These are phyloP conservation scores for Penicillium argentinense DNA, from an alignment of 495 filamentous ascomycete species.

Conservation along the genomic window DNA sequence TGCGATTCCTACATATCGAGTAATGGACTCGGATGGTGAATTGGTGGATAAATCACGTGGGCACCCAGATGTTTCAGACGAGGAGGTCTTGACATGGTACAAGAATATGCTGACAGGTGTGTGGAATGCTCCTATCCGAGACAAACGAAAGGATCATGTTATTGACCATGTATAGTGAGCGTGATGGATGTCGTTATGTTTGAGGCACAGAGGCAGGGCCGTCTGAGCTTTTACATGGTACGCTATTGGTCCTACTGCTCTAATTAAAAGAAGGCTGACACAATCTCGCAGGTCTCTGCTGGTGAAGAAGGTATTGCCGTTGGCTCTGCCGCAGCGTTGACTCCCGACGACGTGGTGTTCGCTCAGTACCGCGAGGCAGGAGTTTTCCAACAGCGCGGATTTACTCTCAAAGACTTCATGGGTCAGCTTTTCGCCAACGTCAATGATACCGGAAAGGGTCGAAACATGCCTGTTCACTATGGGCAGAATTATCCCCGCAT, in stretches of 20 bases:
- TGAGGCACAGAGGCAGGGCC: slow-evolving; percentile 77
- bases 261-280: background rate
- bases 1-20: slow-evolving; percentile 82
- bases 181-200: slow-evolving; percentile 96
- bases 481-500: slow-evolving; percentile 80
- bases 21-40: slow-evolving; percentile 78
- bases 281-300: slow-evolving; percentile 62
- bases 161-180: slow-evolving; percentile 53
- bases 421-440: slow-evolving; percentile 89
- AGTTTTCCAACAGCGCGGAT: slow-evolving; percentile 86
- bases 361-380: slow-evolving; percentile 94
- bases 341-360: slow-evolving; percentile 85
- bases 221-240: slow-evolving; percentile 96
- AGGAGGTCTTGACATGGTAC: slow-evolving; percentile 65
- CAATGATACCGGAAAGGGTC: slow-evolving; percentile 76
- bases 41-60: slow-evolving; percentile 68
- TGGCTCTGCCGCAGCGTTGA: slow-evolving; percentile 78
- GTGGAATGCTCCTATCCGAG: slow-evolving; percentile 5
- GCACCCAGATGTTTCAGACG: slow-evolving; percentile 62
- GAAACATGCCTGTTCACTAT: slow-evolving; percentile 99
- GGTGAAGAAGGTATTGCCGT: slow-evolving; percentile 95
- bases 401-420: slow-evolving; percentile 87
- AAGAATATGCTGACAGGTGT: slow-evolving; percentile 65
- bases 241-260: background rate
- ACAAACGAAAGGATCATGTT: background rate